Evolutionary conservation across 176 grass and related monocot genomes (phyloP).

Genomic region (Triticum turgidum): DNA sequence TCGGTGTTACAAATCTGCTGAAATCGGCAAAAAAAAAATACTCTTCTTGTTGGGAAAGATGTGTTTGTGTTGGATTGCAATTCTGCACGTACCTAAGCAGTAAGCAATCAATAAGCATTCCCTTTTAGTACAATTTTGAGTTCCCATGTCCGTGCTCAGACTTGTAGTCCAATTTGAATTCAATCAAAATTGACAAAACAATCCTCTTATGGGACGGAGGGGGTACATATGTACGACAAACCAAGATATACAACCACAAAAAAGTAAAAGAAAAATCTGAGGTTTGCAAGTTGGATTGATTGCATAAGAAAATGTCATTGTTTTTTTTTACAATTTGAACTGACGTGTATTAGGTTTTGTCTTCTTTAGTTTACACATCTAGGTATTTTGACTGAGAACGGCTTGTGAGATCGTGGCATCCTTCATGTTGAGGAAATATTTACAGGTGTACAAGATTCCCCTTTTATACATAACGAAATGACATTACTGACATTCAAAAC

Average conservation of each 20-base stretch:
- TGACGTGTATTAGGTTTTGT: no score
- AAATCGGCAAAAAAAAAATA: neutral
- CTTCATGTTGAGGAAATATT: neutral
- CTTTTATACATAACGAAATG: no score
- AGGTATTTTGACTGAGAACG: neutral
- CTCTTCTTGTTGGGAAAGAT: neutral
- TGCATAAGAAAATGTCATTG: neutral
- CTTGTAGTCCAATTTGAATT: neutral
- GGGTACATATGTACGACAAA: neutral
- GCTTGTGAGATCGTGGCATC: no score
- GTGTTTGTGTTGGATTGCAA: neutral
- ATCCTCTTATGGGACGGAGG: neutral
- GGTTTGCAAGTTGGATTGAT: neutral
- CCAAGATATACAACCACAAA: neutral
- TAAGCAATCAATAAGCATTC: neutral
- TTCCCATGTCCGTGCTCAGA: neutral
- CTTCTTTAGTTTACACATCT: no score
- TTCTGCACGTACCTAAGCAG: neutral
- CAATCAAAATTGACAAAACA: neutral
- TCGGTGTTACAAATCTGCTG: neutral
- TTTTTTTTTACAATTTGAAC: neutral
- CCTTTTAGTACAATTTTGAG: neutral
- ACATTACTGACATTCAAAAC: neutral
- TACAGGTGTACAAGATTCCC: no score
- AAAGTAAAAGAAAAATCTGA: fast-evolving